Evolutionary conservation across 2,329 filamentous ascomycete species (phyloP).

Genomic region (Penicillium vulpinum): DNA sequence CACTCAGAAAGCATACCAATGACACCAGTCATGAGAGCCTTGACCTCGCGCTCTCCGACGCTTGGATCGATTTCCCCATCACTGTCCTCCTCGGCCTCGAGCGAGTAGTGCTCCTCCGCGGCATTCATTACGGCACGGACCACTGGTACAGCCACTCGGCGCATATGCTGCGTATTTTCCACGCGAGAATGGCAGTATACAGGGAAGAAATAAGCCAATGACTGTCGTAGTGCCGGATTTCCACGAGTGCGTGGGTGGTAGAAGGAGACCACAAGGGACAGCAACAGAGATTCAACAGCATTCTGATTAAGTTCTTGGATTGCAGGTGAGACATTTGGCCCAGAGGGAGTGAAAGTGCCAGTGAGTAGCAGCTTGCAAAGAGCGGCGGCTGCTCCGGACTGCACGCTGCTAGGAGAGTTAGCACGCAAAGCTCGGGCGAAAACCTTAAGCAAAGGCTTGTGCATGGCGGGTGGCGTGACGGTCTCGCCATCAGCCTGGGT

Average conservation of each 20-base stretch:
- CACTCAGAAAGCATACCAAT: constrained; percentile 82
- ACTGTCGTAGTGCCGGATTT: constrained; percentile 82
- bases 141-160: constrained; percentile 68
- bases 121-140: constrained; percentile 66
- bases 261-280: constrained; percentile 79
- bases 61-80: constrained; percentile 72
- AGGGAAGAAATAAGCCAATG: constrained; percentile 88
- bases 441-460: constrained; percentile 74
- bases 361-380: constrained; percentile 84
- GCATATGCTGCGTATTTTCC: constrained; percentile 82
- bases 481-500: constrained; percentile 50
- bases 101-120: constrained; percentile 64
- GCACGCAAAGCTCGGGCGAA: constrained; percentile 79
- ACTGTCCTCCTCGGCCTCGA: constrained; percentile 71
- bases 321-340: constrained; percentile 54
- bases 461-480: constrained; percentile 48
- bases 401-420: constrained; percentile 69
- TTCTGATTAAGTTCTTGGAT: constrained; percentile 53
- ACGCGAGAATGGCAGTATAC: constrained; percentile 86
- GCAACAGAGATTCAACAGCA: constrained; percentile 71
- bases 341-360: constrained; percentile 60
- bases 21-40: constrained; percentile 67
- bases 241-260: constrained; percentile 80
- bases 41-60: constrained; percentile 65
- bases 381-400: constrained; percentile 76